These are phyloP conservation scores for Eucalyptus marginata DNA, from an alignment of 345 rosid species.

Conservation along the genomic window DNA sequence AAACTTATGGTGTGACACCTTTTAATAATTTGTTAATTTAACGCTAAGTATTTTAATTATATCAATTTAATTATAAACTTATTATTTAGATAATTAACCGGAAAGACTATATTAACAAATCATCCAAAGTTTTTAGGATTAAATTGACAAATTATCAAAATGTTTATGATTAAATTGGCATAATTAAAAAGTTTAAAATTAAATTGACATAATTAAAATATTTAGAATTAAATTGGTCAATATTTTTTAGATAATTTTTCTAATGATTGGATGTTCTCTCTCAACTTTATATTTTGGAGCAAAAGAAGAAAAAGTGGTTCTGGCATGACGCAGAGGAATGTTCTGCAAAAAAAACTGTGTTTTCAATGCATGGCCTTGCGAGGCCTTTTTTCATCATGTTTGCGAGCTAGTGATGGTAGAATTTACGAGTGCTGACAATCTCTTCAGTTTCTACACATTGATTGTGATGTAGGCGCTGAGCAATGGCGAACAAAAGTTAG, in stretches of 20 bases:
- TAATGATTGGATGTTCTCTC: not conserved
- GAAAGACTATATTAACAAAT: not conserved
- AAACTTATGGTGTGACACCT: too few species aligned
- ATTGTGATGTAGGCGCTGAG: not conserved
- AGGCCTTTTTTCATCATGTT: not conserved
- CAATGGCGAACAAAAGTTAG: not conserved
- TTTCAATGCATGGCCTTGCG: not conserved
- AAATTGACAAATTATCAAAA: too few species aligned
- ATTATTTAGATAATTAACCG: not conserved
- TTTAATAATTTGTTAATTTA: too few species aligned
- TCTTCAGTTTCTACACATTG: not conserved
- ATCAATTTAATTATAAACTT: not conserved
- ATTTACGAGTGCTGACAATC: not conserved
- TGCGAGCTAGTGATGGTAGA: not conserved
- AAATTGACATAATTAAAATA: too few species aligned
- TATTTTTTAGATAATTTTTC: too few species aligned
- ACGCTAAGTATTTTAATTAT: accelerated
- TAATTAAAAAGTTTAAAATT: too few species aligned
- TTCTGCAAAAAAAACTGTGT: not conserved
- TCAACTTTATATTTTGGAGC: not conserved
- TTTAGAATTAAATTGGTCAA: accelerated
- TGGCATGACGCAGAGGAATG: not conserved
- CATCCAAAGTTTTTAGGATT: accelerated
- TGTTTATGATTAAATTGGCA: too few species aligned
- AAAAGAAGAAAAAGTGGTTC: not conserved